Percentiles rank a stretch among this genome's conserved stretches.
Evolutionary conservation across 768 basidiomycete genomes (phyloP).

Genomic region (Boletus edulis): DNA sequence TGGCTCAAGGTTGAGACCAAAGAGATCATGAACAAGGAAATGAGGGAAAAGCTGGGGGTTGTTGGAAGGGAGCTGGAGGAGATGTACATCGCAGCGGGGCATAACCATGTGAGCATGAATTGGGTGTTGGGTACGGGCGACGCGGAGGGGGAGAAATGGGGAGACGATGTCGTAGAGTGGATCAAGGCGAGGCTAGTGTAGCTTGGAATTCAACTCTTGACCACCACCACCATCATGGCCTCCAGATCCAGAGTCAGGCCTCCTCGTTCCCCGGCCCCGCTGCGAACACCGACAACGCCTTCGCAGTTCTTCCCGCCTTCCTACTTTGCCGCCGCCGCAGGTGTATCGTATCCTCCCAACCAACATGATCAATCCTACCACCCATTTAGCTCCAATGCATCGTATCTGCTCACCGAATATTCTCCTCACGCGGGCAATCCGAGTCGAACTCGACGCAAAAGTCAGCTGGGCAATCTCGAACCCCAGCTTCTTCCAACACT

Average conservation of each 20-base stretch:
- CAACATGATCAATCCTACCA: conserved; percentile 1
- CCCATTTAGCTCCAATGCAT: conserved; percentile 17
- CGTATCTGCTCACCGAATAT: conserved; percentile 4
- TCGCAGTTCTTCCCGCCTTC: conserved; percentile 52
- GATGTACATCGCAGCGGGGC: conserved; percentile 43
- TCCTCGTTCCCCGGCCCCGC: conserved; percentile 41
- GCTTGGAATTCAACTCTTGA: conserved; percentile 9
- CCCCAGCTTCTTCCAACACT: conserved; percentile 66
- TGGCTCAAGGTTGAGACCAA: conserved; percentile 37
- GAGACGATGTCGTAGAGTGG: conserved; percentile 41
- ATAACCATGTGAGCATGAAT: conserved; percentile 63
- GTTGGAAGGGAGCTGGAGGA: conserved; percentile 19
- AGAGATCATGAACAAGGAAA: conserved; percentile 36
- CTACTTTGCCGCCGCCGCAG: conserved; percentile 54
- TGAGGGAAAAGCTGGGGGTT: conserved; percentile 36
- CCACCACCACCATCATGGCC: conserved; percentile 2
- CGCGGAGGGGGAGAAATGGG: conserved; percentile 64
- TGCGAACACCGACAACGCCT: conserved; percentile 25
- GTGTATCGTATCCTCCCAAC: conserved; percentile 24
- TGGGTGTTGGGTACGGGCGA: conserved; percentile 51
- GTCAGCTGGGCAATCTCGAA: conserved; percentile 53
- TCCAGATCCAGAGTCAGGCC: conserved; percentile 30
- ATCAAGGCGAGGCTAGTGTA: conserved; percentile 23
- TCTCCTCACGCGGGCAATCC: not conserved
- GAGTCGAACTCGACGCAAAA: conserved; percentile 28